Conservation (phyloP, 257 asterid species). For the Penstemon newberryi region DNA sequence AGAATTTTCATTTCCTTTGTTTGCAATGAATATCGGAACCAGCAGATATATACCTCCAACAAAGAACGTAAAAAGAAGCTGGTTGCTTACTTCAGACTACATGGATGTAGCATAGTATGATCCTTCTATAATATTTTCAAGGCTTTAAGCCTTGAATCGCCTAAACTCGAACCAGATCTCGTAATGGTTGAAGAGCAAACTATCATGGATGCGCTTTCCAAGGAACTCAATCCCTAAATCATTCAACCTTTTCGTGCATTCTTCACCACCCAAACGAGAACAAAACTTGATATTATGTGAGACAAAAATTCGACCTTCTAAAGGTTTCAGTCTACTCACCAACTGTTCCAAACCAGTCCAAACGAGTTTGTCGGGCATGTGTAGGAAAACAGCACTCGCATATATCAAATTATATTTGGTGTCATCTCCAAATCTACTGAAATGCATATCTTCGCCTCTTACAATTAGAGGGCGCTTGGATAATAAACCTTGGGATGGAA, state of each 20-base stretch:
- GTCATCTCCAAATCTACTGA: conserved; percentile 62
- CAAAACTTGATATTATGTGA: conserved; percentile 94
- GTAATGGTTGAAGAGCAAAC: conserved; percentile 87
- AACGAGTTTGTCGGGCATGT: conserved; percentile 86
- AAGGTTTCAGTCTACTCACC: conserved; percentile 56
- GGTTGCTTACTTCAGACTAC: too few species aligned
- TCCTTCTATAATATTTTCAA: too few species aligned
- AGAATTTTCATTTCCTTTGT: too few species aligned
- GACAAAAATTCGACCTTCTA: conserved; percentile 77
- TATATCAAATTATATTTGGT: conserved; percentile 64
- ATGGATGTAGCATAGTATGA: too few species aligned
- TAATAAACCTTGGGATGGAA: conserved; percentile 87
- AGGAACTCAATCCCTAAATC: conserved; percentile 65
- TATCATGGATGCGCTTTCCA: conserved; percentile 79
- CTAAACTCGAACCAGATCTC: conserved; percentile 93
- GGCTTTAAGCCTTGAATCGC: conserved; percentile 47
- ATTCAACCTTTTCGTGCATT: conserved; percentile 69
- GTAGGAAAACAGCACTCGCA: conserved; percentile 93
- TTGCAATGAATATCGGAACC: too few species aligned
- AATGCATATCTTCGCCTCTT: conserved; percentile 91
- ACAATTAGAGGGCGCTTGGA: conserved; percentile 75
- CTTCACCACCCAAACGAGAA: conserved; percentile 85
- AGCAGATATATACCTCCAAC: too few species aligned
- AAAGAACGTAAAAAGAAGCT: too few species aligned
- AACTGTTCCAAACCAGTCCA: conserved; percentile 84